Evolutionary conservation across 2,329 filamentous ascomycete genomes (phyloP).

Genomic region (Sodiomyces alkalinus): DNA sequence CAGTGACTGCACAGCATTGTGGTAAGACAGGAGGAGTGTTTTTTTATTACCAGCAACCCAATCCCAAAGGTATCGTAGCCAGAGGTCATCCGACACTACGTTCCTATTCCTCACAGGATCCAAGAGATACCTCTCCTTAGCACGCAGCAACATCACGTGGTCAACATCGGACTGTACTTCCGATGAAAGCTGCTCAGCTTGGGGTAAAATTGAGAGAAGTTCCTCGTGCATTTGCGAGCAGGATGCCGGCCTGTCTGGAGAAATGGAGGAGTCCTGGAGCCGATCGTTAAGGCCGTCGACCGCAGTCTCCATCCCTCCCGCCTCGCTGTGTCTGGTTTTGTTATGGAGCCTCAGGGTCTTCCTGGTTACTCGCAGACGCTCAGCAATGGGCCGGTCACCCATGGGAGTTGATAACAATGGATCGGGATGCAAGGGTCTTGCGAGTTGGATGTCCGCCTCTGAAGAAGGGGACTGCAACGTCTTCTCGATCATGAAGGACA

Average conservation of each 20-base stretch:
- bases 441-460: conserved; percentile 3
- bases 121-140: conserved; percentile 47
- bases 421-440: neutral
- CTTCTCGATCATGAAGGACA: conserved; percentile 21
- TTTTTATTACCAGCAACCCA: conserved; percentile 45
- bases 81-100: conserved; percentile 56
- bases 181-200: conserved; percentile 29
- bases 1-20: neutral
- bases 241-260: conserved; percentile 22
- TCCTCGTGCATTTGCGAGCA: conserved; percentile 44
- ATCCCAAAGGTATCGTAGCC: conserved; percentile 67
- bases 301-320: neutral
- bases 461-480: conserved; percentile 6
- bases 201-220: conserved; percentile 28
- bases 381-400: conserved; percentile 22
- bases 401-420: too few species aligned
- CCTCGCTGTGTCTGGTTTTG: conserved; percentile 6
- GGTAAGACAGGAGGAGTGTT: neutral
- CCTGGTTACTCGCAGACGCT: conserved; percentile 33
- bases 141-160: conserved; percentile 42
- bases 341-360: conserved; percentile 12
- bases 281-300: conserved; percentile 13
- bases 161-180: conserved; percentile 38
- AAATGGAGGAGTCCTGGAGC: conserved; percentile 20
- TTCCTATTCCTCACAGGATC: conserved; percentile 49